Base-by-base conservation (phyloP, 495 filamentous ascomycete species). In the Mytilinidion resinicola region DNA sequence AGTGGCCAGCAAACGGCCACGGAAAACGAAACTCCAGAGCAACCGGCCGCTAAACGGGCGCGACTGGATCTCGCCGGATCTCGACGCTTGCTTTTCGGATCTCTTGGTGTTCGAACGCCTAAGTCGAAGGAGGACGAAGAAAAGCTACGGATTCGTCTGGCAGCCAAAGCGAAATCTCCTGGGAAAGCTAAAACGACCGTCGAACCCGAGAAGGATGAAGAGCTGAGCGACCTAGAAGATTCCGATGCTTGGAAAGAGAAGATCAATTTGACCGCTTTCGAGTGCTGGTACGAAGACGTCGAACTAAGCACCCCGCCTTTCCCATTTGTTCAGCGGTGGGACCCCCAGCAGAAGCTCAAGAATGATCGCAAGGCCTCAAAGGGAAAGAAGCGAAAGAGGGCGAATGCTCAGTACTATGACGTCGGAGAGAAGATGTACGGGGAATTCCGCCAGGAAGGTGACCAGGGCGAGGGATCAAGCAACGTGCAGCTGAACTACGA, bases 321-420 rank as follows among this genome's bases (percentile, higher is more conserved):
- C 67, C 93, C 93, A 0, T 98, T 97, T 62, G 74, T 85, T 11
- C 89, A 95, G 69, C 83, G 87, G 52, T 96, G 90, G 91, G 89
- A 96, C 71, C 75, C 79, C 3, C 85, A 89, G 53, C 87, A 91
- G 56, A 75, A 83, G 63, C 82, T 83, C 64, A 73, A 77, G 50
- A 84, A 83, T 61, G 69, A 75, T 17, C 21, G 19, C 53, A 77
- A 67, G 12, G 39, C 39, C 12, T 59, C 67, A 19, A 70, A 67
- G 7, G 70, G 69, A 15, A 62, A 80, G 50, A 82, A 85, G 57
- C 77, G 77, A 64, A 77, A 79, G 43, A 74, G 70, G 48, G 68
- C 70, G n/a, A 65, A 69, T 19, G 9, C 50, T 11, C 59, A 63
- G 14, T 66, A 66, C 36, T 57, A 65, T 21, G 60, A 68, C 20